Evolutionary conservation across 108 stramenopile species (phyloP).

Genomic region (Parmales sp.): DNA sequence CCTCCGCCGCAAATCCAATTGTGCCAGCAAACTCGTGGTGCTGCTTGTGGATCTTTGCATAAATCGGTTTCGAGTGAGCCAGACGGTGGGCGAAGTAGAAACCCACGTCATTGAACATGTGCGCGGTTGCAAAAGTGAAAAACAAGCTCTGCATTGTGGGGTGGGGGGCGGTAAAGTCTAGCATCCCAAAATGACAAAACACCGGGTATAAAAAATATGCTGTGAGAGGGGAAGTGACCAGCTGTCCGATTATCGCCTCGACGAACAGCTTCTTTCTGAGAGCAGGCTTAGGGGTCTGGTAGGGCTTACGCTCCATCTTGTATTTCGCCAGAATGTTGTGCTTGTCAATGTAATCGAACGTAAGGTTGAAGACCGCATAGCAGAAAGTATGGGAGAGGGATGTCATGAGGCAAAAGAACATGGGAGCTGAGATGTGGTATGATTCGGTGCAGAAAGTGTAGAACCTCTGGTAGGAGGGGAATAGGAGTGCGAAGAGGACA

Average conservation of each 20-base stretch:
- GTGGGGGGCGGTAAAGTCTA: neutral
- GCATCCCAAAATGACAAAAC: neutral
- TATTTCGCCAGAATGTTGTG: neutral
- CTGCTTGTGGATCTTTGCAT: constrained; percentile 22
- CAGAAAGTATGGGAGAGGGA: neutral
- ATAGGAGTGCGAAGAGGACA: neutral
- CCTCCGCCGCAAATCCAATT: constrained; percentile 26
- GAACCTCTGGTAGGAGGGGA: neutral
- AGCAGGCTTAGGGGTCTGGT: neutral
- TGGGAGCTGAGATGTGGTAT: neutral
- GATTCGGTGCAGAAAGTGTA: neutral
- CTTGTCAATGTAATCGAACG: neutral
- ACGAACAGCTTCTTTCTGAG: neutral
- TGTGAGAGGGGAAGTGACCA: neutral
- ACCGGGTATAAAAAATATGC: neutral
- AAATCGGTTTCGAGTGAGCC: constrained; percentile 16
- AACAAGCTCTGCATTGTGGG: neutral
- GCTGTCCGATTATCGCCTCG: constrained; percentile 6
- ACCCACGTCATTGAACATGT: constrained; percentile 22
- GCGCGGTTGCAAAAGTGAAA: constrained; percentile 11
- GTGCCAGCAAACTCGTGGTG: constrained; percentile 22
- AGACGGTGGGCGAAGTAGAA: constrained; percentile 29
- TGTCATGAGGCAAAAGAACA: neutral
- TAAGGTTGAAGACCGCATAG: neutral
- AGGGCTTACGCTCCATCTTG: constrained; percentile 5